These are phyloP conservation scores for Rhodotorula sp. DNA, from an alignment of 1,284 basidiomycete species.

Conservation along the genomic window DNA sequence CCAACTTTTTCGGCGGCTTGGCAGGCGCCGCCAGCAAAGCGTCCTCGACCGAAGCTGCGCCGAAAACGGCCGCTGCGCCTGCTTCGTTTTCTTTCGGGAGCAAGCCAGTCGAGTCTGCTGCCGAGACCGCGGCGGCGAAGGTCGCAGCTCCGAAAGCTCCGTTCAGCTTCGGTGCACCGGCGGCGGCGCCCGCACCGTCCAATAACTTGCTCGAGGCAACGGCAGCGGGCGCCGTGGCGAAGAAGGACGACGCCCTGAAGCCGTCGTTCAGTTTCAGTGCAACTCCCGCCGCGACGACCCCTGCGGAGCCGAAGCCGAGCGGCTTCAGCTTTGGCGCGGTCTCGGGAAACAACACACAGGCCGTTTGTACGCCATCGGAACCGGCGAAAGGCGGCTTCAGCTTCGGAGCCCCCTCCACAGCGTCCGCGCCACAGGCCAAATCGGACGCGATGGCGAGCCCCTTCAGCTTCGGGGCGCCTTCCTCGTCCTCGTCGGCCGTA, in stretches of 20 bases:
- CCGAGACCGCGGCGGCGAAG: neutral
- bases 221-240: neutral
- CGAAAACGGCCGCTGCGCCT: neutral
- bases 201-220: neutral
- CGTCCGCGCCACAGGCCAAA: neutral
- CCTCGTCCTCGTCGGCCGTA: neutral
- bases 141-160: neutral
- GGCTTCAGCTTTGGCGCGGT: neutral
- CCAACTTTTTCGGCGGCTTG: conserved; percentile 2
- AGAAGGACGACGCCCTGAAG: conserved; percentile 5
- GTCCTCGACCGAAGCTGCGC: neutral
- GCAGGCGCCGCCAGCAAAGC: neutral
- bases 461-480: conserved; percentile 6
- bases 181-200: neutral
- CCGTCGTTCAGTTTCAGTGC: conserved; percentile 5
- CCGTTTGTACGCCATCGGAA: neutral
- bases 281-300: neutral
- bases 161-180: neutral
- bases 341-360: neutral
- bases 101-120: neutral
- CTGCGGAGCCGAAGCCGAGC: neutral
- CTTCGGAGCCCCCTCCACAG: neutral
- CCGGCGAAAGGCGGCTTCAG: neutral
- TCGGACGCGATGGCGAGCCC: neutral
- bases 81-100: neutral